phyloP scores from a whole-genome alignment of 169 alveolate genomes.

The Cryptosporidium felis region DNA sequence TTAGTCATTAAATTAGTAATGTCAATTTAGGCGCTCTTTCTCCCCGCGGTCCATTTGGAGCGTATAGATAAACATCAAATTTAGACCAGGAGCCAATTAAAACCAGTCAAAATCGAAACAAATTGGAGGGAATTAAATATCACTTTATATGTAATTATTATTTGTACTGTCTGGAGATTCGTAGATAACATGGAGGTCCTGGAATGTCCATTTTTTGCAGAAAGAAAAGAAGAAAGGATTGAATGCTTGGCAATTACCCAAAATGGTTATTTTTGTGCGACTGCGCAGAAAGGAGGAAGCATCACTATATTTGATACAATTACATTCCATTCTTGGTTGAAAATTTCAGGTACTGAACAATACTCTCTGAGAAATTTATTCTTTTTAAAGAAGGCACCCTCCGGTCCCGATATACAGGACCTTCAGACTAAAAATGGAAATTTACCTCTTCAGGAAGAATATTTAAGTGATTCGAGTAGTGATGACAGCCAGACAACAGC shows the following conservation, averaged over 20 bases:
- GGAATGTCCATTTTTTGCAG: conserved; percentile 35
- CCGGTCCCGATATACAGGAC: not conserved
- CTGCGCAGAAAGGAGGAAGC: conserved; percentile 26
- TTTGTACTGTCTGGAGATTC: not conserved
- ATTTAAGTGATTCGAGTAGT: conserved; percentile 35
- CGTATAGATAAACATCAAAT: conserved; percentile 58
- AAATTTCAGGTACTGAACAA: conserved; percentile 2
- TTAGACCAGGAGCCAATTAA: conserved; percentile 9
- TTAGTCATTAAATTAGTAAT: not conserved
- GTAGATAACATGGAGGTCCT: conserved; percentile 13
- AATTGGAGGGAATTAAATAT: not conserved
- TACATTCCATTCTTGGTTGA: conserved; percentile 54
- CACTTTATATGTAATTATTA: not conserved
- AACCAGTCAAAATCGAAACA: not conserved
- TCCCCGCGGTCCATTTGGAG: conserved; percentile 30
- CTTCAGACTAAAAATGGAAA: not conserved
- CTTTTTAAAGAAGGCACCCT: not conserved
- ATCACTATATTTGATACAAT: conserved; percentile 49
- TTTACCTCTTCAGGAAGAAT: not conserved
- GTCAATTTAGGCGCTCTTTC: not conserved
- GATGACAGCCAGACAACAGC: conserved; percentile 49
- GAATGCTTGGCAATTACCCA: conserved; percentile 57
- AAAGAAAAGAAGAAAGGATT: conserved; percentile 3
- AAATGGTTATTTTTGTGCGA: conserved; percentile 65
- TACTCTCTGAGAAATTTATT: conserved; percentile 23